These are phyloP conservation scores for Chamaenerion angustifolium DNA, from an alignment of 345 rosid genomes.

Conservation along the genomic window DNA sequence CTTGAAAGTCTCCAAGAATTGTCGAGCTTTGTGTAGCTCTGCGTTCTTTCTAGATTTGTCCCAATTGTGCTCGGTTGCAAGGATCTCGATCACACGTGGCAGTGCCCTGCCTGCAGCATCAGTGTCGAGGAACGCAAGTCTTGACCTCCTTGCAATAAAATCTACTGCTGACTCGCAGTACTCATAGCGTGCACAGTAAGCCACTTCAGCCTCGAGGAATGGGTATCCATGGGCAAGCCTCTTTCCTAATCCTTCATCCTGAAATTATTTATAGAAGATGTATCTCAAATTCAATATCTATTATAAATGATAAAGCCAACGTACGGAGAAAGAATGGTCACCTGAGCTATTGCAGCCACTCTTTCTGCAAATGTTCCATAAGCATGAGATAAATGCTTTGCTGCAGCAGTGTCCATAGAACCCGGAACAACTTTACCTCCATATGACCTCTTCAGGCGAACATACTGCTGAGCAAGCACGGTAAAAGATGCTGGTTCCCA, in stretches of 20 bases:
- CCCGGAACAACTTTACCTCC: constrained; percentile 81
- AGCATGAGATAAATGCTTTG: constrained; percentile 88
- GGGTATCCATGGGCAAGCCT: constrained; percentile 89
- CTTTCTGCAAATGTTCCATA: constrained; percentile 76
- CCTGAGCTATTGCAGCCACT: constrained; percentile 93
- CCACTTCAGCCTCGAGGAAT: constrained; percentile 47
- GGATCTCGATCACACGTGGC: constrained; percentile 64
- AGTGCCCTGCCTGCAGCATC: constrained; percentile 83
- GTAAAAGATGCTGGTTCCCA: constrained; percentile 88
- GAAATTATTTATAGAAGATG: background rate
- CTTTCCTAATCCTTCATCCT: constrained; percentile 89
- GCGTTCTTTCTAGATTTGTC: constrained; percentile 54
- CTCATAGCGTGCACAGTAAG: constrained; percentile 82
- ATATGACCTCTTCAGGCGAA: constrained; percentile 68
- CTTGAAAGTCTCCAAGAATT: constrained; percentile 75
- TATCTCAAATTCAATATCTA: too few relatives aligned
- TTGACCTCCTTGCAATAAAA: constrained; percentile 87
- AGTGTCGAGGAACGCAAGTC: constrained; percentile 92
- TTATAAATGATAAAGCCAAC: too few relatives aligned
- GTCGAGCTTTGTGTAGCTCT: constrained; percentile 50
- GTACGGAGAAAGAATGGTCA: constrained; percentile 2
- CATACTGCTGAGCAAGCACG: constrained; percentile 72
- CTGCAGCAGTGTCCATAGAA: constrained; percentile 71
- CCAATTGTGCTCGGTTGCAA: constrained; percentile 68
- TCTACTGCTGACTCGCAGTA: constrained; percentile 88